Conservation (phyloP, 331 rosid species). For the Cydonia oblonga region DNA sequence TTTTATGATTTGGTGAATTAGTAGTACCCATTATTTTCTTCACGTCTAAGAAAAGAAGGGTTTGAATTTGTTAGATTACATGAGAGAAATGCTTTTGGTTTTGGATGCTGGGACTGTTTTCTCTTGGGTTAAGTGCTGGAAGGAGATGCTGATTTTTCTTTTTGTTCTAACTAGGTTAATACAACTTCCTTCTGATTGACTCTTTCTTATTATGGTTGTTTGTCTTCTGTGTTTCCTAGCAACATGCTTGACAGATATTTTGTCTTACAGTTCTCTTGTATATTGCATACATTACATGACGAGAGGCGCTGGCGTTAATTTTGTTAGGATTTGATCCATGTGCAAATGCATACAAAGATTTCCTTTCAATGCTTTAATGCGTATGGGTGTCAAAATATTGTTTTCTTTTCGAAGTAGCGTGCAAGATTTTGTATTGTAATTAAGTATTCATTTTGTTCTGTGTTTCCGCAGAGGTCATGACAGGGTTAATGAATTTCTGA, state of each 20-base stretch:
- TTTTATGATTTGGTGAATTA: not conserved
- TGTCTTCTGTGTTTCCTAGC: not conserved
- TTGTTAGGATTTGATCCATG: not conserved
- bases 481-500: not conserved
- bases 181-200: not conserved
- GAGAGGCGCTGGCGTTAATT: not conserved
- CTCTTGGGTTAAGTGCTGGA: not conserved
- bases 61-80: not conserved
- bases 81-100: not conserved
- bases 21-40: not conserved
- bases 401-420: not conserved
- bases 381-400: not conserved
- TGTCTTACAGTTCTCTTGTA: too few species aligned
- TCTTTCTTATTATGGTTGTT: not conserved
- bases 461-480: not conserved
- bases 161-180: not conserved
- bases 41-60: not conserved
- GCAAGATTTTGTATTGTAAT: not conserved
- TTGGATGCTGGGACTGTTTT: not conserved
- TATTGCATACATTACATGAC: not conserved
- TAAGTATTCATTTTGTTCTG: not conserved
- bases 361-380: not conserved
- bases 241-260: too few species aligned
- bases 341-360: not conserved
- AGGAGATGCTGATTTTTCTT: not conserved